Evolutionary conservation across 129 eudicot species (phyloP), one percentile per base, ranked within the genome.

Genomic region (Centaurea solstitialis): DNA sequence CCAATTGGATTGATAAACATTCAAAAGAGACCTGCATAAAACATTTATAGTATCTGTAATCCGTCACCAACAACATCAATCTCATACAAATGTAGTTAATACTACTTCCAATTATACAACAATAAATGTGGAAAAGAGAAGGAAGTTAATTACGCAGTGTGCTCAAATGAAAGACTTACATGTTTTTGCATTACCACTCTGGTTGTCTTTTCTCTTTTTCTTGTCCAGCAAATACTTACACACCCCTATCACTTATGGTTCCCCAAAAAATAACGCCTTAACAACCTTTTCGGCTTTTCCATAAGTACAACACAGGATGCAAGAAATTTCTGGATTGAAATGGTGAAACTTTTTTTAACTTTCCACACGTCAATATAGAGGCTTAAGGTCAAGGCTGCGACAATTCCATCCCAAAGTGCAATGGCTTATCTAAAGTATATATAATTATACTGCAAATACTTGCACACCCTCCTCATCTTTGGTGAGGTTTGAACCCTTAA

Each of bases 1-100:
- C 82, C 22, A 15, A 39, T 39, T 15, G 72, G 83, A 72, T 70
- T 26, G 8, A 62, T 75, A 38, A 15, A 70, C 75, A 23, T 66
- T 24, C 23, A 38, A 35, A 43, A 53, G 61, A 35, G 33, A 43
- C 43, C 21, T 24, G 73, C 62, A 37, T 40, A 72, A 28, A 79
- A 30, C 62, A 53, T 53, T 3, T 35, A 30, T 38, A 17, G 77
- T 21, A 68, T 47, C 9, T 68, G 30, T 18, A 45, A 17, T 67
- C 72, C 39, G 80, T 65, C 9, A 38, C 21, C 62, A 61, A 22
- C 65, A 62, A 62, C 24, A 62, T 21, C 12, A 62, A 21, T 62
- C 68, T 62, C 28, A 20, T n/a, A 50, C 68, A 62, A 20, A 62
- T 62, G 68, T 62, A 62, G 10, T 18, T 9, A 17, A 7, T 18